Percentiles rank a stretch among this genome's conserved stretches.
Evolutionary conservation across 2,329 filamentous ascomycete species (phyloP).

Genomic region (Escovopsis sp.): DNA sequence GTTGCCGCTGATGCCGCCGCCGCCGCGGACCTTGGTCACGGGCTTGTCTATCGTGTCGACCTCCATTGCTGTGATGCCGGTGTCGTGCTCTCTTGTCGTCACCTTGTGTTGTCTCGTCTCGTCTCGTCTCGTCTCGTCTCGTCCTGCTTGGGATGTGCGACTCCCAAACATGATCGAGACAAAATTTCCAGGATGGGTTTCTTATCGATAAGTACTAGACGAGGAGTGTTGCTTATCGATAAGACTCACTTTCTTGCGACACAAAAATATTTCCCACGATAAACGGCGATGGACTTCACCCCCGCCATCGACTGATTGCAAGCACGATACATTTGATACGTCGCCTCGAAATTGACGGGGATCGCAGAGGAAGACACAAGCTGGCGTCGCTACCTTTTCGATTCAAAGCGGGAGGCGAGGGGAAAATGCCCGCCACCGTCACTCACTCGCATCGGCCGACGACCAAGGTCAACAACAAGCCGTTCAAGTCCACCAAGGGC

Average conservation of each 20-base stretch:
- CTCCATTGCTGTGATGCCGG: slow-evolving; percentile 19
- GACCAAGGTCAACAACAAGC: slow-evolving; percentile 76
- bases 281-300: slow-evolving; percentile 17
- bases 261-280: slow-evolving; percentile 20
- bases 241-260: slow-evolving; percentile 9
- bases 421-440: slow-evolving; percentile 60
- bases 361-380: slow-evolving; percentile 25
- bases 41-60: slow-evolving; percentile 21
- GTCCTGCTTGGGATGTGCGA: not conserved
- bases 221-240: slow-evolving; percentile 18
- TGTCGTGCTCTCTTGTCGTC: slow-evolving; percentile 1
- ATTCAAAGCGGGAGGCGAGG: slow-evolving; percentile 68
- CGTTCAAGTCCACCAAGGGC: slow-evolving; percentile 75
- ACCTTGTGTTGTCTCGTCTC: not conserved
- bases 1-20: slow-evolving; percentile 20
- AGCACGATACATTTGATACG: too few species aligned
- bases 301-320: slow-evolving; percentile 19
- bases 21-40: slow-evolving; percentile 26
- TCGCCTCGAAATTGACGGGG: too few species aligned
- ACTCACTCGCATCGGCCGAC: slow-evolving; percentile 79
- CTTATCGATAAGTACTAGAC: slow-evolving; percentile 11
- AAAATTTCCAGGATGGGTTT: slow-evolving; percentile 18
- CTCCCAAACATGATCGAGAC: slow-evolving; percentile 10
- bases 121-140: not conserved
- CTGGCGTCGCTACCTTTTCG: slow-evolving; percentile 65